Conservation (phyloP, 2,329 filamentous ascomycete genomes). For the Aspergillus chevalieri region DNA sequence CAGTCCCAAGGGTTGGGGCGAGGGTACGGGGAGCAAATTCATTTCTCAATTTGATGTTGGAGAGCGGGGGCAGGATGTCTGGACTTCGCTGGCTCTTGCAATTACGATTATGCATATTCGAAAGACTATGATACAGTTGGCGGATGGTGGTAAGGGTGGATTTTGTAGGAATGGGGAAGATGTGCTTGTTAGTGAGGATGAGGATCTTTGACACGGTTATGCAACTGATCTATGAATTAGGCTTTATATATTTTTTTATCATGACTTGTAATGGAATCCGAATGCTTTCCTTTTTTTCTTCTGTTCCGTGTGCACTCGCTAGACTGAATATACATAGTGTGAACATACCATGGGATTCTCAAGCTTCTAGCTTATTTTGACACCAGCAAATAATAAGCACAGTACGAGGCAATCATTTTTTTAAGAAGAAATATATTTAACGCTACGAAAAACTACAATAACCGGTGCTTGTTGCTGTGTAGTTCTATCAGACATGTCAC, state of each 20-base stretch:
- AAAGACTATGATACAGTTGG: constrained; percentile 44
- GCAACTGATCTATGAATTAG: background rate
- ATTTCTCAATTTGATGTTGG: constrained; percentile 51
- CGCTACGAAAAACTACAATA: too few relatives aligned
- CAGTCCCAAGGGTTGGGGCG: constrained; percentile 10
- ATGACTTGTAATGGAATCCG: background rate
- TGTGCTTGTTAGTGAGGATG: constrained; percentile 1
- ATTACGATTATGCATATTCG: constrained; percentile 51
- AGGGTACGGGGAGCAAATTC: constrained; percentile 21
- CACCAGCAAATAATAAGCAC: too few relatives aligned
- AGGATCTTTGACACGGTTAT: constrained; percentile 9
- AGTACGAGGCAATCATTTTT: too few relatives aligned
- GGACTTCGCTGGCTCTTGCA: constrained; percentile 54
- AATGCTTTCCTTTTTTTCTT: background rate
- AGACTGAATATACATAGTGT: background rate
- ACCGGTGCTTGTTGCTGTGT: too few relatives aligned
- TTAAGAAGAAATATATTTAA: too few relatives aligned
- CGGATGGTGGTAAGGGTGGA: constrained; percentile 22
- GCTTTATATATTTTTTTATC: background rate
- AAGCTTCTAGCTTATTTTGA: too few relatives aligned
- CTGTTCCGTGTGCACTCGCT: too few relatives aligned
- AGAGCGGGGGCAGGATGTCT: constrained; percentile 51
- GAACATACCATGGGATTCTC: background rate
- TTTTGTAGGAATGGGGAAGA: constrained; percentile 8
- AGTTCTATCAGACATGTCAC: too few relatives aligned